These are phyloP conservation scores for Cudoniella acicularis DNA, from an alignment of 495 filamentous ascomycete species.

Conservation along the genomic window DNA sequence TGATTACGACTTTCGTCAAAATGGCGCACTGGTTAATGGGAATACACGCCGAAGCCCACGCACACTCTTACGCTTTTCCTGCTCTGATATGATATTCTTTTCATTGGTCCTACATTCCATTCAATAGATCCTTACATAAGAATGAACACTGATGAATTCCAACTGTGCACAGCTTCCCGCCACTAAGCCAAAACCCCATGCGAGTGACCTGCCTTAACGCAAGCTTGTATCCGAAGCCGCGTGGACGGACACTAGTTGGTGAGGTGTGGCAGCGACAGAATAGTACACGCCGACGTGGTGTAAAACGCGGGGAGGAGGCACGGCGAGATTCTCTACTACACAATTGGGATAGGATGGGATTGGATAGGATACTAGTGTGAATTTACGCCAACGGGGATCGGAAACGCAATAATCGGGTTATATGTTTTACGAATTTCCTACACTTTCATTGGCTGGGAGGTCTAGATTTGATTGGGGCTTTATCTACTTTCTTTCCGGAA, in stretches of 20 bases:
- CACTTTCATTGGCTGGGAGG: not conserved
- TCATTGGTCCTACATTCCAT: conserved; percentile 1
- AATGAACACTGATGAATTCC: conserved; percentile 25
- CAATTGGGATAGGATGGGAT: not conserved
- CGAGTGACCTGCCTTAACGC: conserved; percentile 24
- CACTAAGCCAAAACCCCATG: conserved; percentile 16
- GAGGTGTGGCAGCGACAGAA: no score
- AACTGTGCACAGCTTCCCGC: conserved; percentile 23
- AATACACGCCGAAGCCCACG: not conserved
- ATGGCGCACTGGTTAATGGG: no score
- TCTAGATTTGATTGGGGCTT: not conserved
- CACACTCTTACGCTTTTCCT: not conserved
- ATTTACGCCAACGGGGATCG: not conserved
- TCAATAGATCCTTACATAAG: conserved; percentile 15
- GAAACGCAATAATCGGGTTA: not conserved
- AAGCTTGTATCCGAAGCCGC: conserved; percentile 21
- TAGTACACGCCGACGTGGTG: no score
- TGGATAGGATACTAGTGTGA: not conserved
- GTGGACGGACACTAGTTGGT: not conserved
- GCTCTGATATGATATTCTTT: conserved; percentile 13
- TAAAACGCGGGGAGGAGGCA: not conserved
- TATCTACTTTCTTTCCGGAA: no score
- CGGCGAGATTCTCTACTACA: no score
- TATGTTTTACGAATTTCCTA: not conserved
- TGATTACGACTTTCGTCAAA: not conserved